Evolutionary conservation across 1,139 yeast genomes (phyloP).

Genomic region (Candida gigantensis): DNA sequence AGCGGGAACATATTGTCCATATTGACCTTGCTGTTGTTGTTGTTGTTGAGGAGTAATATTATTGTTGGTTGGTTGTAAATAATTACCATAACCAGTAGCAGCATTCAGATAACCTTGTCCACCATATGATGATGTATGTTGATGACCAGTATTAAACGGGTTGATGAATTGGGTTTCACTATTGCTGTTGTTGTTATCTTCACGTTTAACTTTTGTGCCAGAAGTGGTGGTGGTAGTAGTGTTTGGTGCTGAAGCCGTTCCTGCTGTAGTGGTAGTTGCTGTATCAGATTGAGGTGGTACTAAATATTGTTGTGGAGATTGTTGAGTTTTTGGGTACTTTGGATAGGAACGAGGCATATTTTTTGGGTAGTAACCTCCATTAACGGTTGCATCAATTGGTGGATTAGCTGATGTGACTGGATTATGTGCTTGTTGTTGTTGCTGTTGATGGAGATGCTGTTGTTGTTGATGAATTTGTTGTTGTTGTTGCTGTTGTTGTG

Average conservation of each 20-base stretch:
- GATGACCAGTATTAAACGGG: constrained; percentile 1
- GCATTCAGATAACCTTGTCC: not conserved
- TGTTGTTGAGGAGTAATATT: constrained; percentile 1
- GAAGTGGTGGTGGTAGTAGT: too few relatives aligned
- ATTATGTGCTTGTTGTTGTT: constrained; percentile 4
- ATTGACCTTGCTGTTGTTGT: constrained; percentile 9
- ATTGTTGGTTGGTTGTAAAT: not conserved
- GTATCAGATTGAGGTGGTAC: constrained; percentile 3
- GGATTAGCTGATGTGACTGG: not conserved
- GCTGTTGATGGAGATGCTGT: constrained; percentile 3
- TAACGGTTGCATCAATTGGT: not conserved
- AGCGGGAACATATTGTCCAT: constrained; percentile 4
- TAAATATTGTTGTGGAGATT: constrained; percentile 4
- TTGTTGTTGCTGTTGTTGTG: constrained; percentile 1
- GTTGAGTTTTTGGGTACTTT: not conserved
- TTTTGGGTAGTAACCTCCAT: not conserved
- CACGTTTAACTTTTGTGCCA: constrained; percentile 1
- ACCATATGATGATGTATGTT: constrained; percentile 2
- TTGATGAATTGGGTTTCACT: constrained; percentile 4
- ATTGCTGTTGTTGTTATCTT: not conserved
- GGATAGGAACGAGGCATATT: not conserved
- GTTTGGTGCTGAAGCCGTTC: not conserved
- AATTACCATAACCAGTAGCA: not conserved
- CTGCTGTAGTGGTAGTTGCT: constrained; percentile 10
- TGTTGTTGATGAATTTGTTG: constrained; percentile 6